Base-by-base conservation (phyloP, 106 monocot genomes). In the Chionographis japonica region DNA sequence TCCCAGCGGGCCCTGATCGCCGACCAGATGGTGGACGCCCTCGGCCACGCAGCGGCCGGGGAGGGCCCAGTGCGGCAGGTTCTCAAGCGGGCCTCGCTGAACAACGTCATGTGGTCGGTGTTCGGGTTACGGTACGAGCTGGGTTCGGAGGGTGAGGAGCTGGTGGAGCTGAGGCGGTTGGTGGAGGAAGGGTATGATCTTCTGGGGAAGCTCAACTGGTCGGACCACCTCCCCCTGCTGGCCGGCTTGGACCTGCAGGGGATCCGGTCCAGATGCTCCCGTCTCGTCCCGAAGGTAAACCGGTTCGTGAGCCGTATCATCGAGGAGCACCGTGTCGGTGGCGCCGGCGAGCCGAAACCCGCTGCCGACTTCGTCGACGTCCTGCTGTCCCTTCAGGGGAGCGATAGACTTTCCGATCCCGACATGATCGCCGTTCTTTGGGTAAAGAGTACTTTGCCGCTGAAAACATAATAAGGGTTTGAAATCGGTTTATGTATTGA, bases 391-490 rank as follows among this genome's bases (percentile, higher is more conserved):
- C 72, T 93, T 11, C 70, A 83, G 19, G 80, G 69, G 18, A 6
- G 10, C 50, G 85, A 88, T 1, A 60, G 52, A 27, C 59, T 93
- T 5, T 81, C 84, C 19, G 84, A 93, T 11, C 12, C 60, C 46
- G 89, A 93, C 69, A 81, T 86, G 63, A 62, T 78, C 39, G 85
- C 86, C 52, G 74, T 93, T 35, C 81, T 93, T 27, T 93, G 93
- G 93, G 89, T 93, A 84, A n/a, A 73, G 8, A 46, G 43, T n/a
- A n/a, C n/a, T n/a, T n/a, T n/a, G n/a, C n/a, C n/a, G n/a, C n/a
- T n/a, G n/a, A n/a, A n/a, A n/a, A n/a, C n/a, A n/a, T n/a, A n/a
- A n/a, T n/a, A n/a, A n/a, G n/a, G n/a, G n/a, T n/a, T n/a, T n/a
- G n/a, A n/a, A n/a, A n/a, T n/a, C n/a, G n/a, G n/a, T n/a, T n/a